These are phyloP conservation scores for Trichoderma sp. DNA, from an alignment of 2,329 filamentous ascomycete genomes.

Conservation along the genomic window DNA sequence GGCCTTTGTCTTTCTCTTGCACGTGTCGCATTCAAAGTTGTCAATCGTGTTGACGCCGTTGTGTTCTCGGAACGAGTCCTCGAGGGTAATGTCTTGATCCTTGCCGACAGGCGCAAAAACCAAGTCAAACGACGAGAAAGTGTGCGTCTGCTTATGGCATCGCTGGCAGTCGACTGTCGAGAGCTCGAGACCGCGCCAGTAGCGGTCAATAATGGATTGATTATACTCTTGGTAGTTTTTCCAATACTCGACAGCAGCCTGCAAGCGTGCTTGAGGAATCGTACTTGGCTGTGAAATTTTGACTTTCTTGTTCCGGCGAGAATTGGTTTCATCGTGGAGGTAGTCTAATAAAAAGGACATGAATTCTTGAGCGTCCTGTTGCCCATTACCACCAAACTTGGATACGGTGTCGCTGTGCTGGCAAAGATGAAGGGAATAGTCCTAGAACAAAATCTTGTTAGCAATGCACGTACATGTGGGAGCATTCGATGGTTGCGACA, in stretches of 20 bases:
- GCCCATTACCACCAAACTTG: conserved; percentile 67
- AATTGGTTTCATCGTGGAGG: conserved; percentile 82
- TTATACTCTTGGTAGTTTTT: conserved; percentile 64
- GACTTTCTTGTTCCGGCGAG: conserved; percentile 42
- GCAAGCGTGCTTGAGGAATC: conserved; percentile 34
- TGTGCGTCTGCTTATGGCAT: conserved; percentile 49
- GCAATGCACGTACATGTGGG: background rate
- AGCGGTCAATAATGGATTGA: conserved; percentile 70
- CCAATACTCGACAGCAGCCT: conserved; percentile 75
- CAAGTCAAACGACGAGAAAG: conserved; percentile 51
- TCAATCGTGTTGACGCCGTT: conserved; percentile 64
- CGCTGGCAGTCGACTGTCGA: conserved; percentile 66
- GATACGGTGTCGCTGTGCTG: conserved; percentile 27
- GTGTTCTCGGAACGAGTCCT: conserved; percentile 68
- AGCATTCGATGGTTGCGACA: background rate
- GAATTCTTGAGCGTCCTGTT: conserved; percentile 93
- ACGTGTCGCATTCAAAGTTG: conserved; percentile 71
- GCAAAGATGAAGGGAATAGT: conserved; percentile 49
- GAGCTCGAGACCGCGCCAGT: conserved; percentile 76
- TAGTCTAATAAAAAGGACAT: conserved; percentile 77
- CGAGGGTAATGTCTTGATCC: conserved; percentile 36
- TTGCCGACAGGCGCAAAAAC: conserved; percentile 43
- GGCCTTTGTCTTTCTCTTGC: conserved; percentile 64
- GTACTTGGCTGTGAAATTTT: conserved; percentile 33
- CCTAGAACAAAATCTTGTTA: conserved; percentile 34